Evolutionary conservation across 1,139 yeast species (phyloP), one percentile per base, ranked within the genome.

Genomic region (Pichia norvegensis): DNA sequence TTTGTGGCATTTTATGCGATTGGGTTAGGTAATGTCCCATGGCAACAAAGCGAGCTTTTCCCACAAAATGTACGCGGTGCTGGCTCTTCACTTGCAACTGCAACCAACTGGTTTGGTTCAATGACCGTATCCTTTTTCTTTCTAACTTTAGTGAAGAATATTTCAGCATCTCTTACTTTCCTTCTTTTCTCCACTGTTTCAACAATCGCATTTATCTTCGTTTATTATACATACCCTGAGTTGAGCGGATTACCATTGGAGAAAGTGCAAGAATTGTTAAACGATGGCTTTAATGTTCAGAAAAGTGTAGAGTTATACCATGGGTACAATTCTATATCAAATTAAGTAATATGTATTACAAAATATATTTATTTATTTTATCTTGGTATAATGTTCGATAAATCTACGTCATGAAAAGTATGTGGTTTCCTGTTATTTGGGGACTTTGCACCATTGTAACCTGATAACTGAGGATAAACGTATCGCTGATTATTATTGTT

Each of bases 21-120:
- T 48, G 81, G 82, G 43, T 69, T 76, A 46, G 82, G 82, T 49
- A 74, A 74, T 56, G 71, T 74, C 43, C 81, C 82, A 2, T 77
- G 82, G 82, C 78, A 78, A 31, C 81, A 79, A 41, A 78, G 76
- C 37, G 82, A 77, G 58, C 67, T 76, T 48, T 77, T 77, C 54
- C 74, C 80, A 1, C 80, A 76, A 52, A 72, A 72, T 47, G 78
- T 76, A 22, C 68, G 81, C 52, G 73, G 80, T 10, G 60, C 74
- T 33, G 81, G 81, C 14, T 73, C 73, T 8, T 75, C 78, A 69
- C 72, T 69, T 53, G 76, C 80, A 2, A 72, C 81, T 8, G 72
- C 72, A 31, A 74, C 80, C 38, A 76, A 76, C 59, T 76, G 81
- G 81, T 64, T 75, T 13, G 81, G 81, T 4, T 76, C 81, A 19